Evolutionary conservation across 1,139 yeast genomes (phyloP).

Genomic region (Blastobotrys buckinghamii): DNA sequence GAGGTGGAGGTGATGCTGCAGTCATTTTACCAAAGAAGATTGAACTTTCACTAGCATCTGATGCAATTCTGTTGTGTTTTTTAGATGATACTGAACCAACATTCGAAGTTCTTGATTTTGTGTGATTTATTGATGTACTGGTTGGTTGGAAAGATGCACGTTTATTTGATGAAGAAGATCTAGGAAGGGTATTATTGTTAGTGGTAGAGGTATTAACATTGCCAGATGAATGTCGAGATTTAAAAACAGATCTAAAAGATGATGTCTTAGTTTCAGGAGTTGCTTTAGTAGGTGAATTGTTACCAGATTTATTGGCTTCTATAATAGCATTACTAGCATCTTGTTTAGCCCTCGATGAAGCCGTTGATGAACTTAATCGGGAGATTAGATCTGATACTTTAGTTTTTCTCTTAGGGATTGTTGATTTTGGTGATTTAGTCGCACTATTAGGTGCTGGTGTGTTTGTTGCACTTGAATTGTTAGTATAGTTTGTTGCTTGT

Average conservation of each 20-base stretch:
- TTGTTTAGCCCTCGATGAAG: slow-evolving; percentile 27
- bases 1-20: slow-evolving; percentile 15
- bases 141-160: not conserved
- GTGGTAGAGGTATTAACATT: not conserved
- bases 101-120: not conserved
- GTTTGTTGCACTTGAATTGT: not conserved
- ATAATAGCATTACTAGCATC: slow-evolving; percentile 8
- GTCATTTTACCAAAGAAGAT: slow-evolving; percentile 20
- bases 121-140: not conserved
- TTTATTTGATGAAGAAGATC: not conserved
- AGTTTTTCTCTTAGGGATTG: slow-evolving; percentile 18
- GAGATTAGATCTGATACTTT: slow-evolving; percentile 27
- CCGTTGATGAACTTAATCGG: slow-evolving; percentile 27
- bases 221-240: slow-evolving; percentile 13
- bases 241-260: slow-evolving; percentile 19
- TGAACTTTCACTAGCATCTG: slow-evolving; percentile 21
- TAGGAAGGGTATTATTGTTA: not conserved
- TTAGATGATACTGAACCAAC: not conserved
- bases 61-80: slow-evolving; percentile 9
- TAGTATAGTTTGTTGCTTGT: not conserved
- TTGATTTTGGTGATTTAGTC: not conserved
- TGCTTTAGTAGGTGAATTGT: not conserved
- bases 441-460: not conserved
- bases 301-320: not conserved
- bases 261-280: slow-evolving; percentile 12